Evolutionary conservation across 2,329 filamentous ascomycete species (phyloP).

Genomic region (Erysiphe neolycopersici): DNA sequence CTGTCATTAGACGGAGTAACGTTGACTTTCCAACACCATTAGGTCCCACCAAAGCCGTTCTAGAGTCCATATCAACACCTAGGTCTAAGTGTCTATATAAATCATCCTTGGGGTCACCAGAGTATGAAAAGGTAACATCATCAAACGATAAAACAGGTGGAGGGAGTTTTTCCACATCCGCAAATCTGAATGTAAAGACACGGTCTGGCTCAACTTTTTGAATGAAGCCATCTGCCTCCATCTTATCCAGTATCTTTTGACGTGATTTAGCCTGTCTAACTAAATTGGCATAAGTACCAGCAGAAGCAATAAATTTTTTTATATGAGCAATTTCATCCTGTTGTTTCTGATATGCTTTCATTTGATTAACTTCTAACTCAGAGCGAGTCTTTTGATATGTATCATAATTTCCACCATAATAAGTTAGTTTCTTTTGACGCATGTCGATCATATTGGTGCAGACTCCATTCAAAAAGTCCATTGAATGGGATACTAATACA

Average conservation of each 20-base stretch:
- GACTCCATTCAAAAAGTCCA: slow-evolving; percentile 98
- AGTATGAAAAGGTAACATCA: slow-evolving; percentile 95
- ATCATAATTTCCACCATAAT: slow-evolving; percentile 99
- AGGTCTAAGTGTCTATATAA: slow-evolving; percentile 92
- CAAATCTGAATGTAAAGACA: slow-evolving; percentile 94
- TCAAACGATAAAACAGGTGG: slow-evolving; percentile 92
- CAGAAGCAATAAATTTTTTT: slow-evolving; percentile 99
- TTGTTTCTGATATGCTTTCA: slow-evolving; percentile 97
- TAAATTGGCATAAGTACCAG: slow-evolving; percentile 98
- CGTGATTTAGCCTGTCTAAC: slow-evolving; percentile 96
- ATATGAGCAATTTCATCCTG: slow-evolving; percentile 98
- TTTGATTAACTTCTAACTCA: slow-evolving; percentile 94
- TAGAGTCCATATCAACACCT: slow-evolving; percentile 98
- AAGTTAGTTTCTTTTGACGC: slow-evolving; percentile 64
- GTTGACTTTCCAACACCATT: slow-evolving; percentile 99
- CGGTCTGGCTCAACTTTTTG: slow-evolving; percentile 64
- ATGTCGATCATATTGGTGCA: slow-evolving; percentile 98
- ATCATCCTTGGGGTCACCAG: slow-evolving; percentile 65
- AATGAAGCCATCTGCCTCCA: slow-evolving; percentile 98
- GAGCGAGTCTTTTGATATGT: slow-evolving; percentile 81
- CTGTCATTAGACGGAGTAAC: slow-evolving; percentile 84
- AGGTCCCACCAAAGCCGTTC: slow-evolving; percentile 85
- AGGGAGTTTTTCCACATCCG: slow-evolving; percentile 96
- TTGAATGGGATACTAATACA: slow-evolving; percentile 86
- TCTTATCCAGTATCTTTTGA: slow-evolving; percentile 99